Percentiles rank a stretch among this genome's conserved stretches.
Evolutionary conservation across 371 early-diverging fungal genomes (phyloP).

Genomic region (Rhizopus delemar): DNA sequence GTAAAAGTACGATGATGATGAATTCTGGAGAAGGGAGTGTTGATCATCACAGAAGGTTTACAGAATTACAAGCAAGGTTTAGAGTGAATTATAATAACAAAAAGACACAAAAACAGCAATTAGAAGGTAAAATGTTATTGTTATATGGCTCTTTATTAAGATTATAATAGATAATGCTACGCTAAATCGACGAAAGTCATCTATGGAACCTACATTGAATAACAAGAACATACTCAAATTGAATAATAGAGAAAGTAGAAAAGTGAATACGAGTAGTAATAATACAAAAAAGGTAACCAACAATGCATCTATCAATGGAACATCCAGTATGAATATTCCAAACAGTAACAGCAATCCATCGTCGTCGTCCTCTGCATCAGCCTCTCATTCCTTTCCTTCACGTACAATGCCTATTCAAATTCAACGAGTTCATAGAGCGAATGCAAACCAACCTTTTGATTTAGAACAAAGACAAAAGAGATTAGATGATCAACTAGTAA

Average conservation of each 20-base stretch:
- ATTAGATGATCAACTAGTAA: slow-evolving; percentile 65
- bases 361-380: not conserved
- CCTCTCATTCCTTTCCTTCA: slow-evolving; percentile 23
- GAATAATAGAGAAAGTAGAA: slow-evolving; percentile 11
- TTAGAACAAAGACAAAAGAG: slow-evolving; percentile 51
- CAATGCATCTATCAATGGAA: not conserved
- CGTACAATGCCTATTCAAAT: slow-evolving; percentile 47
- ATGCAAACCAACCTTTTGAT: slow-evolving; percentile 34
- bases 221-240: slow-evolving; percentile 7
- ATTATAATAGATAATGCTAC: slow-evolving; percentile 1
- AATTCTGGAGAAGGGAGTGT: slow-evolving; percentile 6
- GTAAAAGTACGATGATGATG: not conserved
- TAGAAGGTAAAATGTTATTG: not conserved
- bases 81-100: slow-evolving; percentile 25
- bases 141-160: not conserved
- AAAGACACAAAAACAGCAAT: slow-evolving; percentile 23
- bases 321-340: slow-evolving; percentile 4
- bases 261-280: slow-evolving; percentile 3
- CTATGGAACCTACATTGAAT: slow-evolving; percentile 15
- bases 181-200: slow-evolving; percentile 8
- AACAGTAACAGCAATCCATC: not conserved
- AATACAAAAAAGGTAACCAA: slow-evolving; percentile 2
- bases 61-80: slow-evolving; percentile 30
- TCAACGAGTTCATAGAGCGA: slow-evolving; percentile 33
- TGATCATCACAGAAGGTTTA: slow-evolving; percentile 34